A percentile compares a stretch with the other conserved stretches of the same genome.
Evolutionary conservation across 1,139 yeast genomes (phyloP).

Genomic region (Pichia sp.): DNA sequence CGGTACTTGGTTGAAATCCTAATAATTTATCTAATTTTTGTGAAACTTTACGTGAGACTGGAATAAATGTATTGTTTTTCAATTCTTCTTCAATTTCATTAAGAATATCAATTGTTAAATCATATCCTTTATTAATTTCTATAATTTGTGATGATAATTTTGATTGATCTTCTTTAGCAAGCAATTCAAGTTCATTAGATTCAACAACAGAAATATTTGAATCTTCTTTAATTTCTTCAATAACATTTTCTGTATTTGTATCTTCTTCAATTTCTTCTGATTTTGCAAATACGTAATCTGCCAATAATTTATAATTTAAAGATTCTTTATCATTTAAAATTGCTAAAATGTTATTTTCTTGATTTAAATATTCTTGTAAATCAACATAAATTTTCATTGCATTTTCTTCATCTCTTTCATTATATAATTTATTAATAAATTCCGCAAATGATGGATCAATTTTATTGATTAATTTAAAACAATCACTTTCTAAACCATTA

Average conservation of each 20-base stretch:
- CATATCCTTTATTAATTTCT: constrained; percentile 49
- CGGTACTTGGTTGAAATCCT: constrained; percentile 50
- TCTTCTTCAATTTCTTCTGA: constrained; percentile 2
- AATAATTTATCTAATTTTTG: constrained; percentile 27
- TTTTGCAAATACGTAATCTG: constrained; percentile 13
- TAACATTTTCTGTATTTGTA: neutral
- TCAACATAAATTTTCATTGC: constrained; percentile 15
- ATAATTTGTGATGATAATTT: constrained; percentile 18
- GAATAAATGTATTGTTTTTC: constrained; percentile 30
- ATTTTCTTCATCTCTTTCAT: constrained; percentile 15
- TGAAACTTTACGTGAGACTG: constrained; percentile 23
- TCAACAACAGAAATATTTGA: neutral
- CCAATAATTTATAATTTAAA: constrained; percentile 18
- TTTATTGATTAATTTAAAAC: constrained; percentile 17
- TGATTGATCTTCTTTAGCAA: constrained; percentile 21
- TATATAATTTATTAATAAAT: constrained; percentile 12
- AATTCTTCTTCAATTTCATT: constrained; percentile 46
- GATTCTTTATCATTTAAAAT: constrained; percentile 21
- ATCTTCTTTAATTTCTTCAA: neutral
- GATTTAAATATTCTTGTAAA: constrained; percentile 19
- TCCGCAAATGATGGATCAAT: constrained; percentile 23
- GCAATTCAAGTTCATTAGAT: neutral
- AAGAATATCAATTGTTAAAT: constrained; percentile 60
- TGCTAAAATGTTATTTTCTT: constrained; percentile 16
- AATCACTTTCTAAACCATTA: constrained; percentile 23